Evolutionary conservation across 2,329 filamentous ascomycete genomes (phyloP), one percentile per base, ranked within the genome.

Genomic region (Ophiosphaerella herpotricha): DNA sequence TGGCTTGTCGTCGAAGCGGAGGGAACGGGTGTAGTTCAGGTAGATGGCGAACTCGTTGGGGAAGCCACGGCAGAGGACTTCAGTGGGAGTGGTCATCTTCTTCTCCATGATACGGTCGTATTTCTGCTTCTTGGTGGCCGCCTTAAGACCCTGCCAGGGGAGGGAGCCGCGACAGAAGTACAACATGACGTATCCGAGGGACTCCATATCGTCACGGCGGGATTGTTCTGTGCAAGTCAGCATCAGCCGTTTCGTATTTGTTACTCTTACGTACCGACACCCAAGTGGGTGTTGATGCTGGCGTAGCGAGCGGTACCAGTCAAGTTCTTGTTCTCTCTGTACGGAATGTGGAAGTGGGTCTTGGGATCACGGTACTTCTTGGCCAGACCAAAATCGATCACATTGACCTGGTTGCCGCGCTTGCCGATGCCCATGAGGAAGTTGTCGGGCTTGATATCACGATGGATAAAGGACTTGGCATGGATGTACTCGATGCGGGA

Each of bases 51-150:
- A 99, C 80, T 99, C 94, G 77, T 97, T 97, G 67, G 94, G 94
- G 82, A 99, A 97, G 63, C 94, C 94, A 75, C 93, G 91, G 87
- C 94, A 99, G 42, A 99, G 90, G 41, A 97, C 92, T 79, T 99
- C 93, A 66, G 93, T 97, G 7, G 94, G 92, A 3, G 94, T 99
- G 12, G 94, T 99, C 94, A 97, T 97, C 90, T 99, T 99, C 88
- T 99, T 99, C 84, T 99, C 94, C 93, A 97, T 97, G 80, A 99
- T 99, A 61, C 93, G 87, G 79, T 99, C 94, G 74, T 99, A 97
- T 82, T 99, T 99, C 82, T 97, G 93, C 87, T 97, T 97, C 87
- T 97, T 97, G 63, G 92, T 97, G 66, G 93, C 93, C 80, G 93
- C 93, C 85, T 97, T 97, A 47, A 97, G 83, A 49, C 94, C 94